These are phyloP conservation scores for Symbiodinium natans DNA, from an alignment of 73 alveolate species.

Conservation along the genomic window DNA sequence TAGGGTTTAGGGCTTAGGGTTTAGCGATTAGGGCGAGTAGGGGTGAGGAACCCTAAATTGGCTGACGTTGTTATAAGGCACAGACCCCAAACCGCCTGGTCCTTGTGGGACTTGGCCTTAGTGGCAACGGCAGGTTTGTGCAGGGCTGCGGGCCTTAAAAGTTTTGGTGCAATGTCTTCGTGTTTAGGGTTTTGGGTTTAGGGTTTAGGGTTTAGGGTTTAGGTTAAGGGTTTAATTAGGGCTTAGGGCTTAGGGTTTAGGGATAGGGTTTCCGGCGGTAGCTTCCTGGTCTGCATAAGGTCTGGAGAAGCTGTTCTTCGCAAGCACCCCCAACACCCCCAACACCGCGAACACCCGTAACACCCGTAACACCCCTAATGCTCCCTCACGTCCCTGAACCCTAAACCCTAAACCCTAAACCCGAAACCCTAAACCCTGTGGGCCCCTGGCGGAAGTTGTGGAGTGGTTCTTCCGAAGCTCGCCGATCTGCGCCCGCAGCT, in stretches of 20 bases:
- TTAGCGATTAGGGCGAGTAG: too few relatives aligned
- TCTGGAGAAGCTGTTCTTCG: too few relatives aligned
- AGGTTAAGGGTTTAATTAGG: too few relatives aligned
- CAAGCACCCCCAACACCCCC: too few relatives aligned
- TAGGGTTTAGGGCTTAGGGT: background rate
- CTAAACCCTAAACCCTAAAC: background rate
- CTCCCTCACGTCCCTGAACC: too few relatives aligned
- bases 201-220: background rate
- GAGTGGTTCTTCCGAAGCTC: conserved; percentile 45
- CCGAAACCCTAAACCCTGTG: background rate
- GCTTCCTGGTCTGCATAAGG: too few relatives aligned
- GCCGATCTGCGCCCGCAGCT: conserved; percentile 82
- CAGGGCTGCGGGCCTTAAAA: background rate
- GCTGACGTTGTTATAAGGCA: too few relatives aligned
- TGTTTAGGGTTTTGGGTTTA: background rate
- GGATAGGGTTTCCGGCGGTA: too few relatives aligned
- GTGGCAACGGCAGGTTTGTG: background rate
- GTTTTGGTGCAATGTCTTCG: too few relatives aligned
- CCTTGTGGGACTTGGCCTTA: conserved; percentile 9
- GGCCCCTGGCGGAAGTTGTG: background rate
- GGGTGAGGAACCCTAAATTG: background rate
- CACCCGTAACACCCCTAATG: background rate
- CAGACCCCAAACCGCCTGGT: background rate
- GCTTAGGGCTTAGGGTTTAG: too few relatives aligned
- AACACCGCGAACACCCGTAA: background rate